These are phyloP conservation scores for Capsella bursapastoris DNA, from an alignment of 345 rosid genomes.

Conservation along the genomic window DNA sequence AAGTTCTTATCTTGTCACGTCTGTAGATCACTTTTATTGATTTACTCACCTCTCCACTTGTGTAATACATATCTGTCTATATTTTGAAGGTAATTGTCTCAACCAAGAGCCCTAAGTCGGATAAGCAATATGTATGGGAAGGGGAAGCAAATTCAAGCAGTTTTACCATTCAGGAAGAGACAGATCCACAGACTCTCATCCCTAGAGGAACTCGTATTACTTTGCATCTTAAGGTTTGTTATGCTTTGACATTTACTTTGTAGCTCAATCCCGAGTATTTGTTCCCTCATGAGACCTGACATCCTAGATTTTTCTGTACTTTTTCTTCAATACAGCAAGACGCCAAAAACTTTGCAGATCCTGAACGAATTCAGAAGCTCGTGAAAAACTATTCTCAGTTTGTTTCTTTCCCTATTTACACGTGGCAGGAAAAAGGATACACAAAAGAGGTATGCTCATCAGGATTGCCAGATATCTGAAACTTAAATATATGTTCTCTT, in stretches of 20 bases:
- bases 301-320: conserved; percentile 30
- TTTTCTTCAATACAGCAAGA: conserved; percentile 54
- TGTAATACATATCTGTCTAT: neutral
- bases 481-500: neutral
- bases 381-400: conserved; percentile 97
- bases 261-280: conserved; percentile 16
- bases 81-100: conserved; percentile 74
- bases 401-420: conserved; percentile 97
- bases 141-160: conserved; percentile 94
- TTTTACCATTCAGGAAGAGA: conserved; percentile 78
- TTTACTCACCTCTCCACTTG: conserved; percentile 7
- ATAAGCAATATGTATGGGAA: conserved; percentile 94
- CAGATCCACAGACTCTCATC: conserved; percentile 73
- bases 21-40: neutral
- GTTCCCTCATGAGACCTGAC: neutral
- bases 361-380: conserved; percentile 89
- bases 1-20: conserved; percentile 8
- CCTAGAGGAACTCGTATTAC: conserved; percentile 92
- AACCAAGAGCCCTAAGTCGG: conserved; percentile 89
- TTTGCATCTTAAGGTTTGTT: conserved; percentile 80
- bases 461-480: conserved; percentile 11
- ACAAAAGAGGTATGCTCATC: conserved; percentile 79
- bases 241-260: conserved; percentile 15
- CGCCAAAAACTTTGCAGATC: conserved; percentile 90
- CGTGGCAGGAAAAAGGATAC: conserved; percentile 95